Percentiles rank a stretch among this genome's conserved stretches.
phyloP scores from a whole-genome alignment of 345 rosid genomes.

The Moricandia arvensis region DNA sequence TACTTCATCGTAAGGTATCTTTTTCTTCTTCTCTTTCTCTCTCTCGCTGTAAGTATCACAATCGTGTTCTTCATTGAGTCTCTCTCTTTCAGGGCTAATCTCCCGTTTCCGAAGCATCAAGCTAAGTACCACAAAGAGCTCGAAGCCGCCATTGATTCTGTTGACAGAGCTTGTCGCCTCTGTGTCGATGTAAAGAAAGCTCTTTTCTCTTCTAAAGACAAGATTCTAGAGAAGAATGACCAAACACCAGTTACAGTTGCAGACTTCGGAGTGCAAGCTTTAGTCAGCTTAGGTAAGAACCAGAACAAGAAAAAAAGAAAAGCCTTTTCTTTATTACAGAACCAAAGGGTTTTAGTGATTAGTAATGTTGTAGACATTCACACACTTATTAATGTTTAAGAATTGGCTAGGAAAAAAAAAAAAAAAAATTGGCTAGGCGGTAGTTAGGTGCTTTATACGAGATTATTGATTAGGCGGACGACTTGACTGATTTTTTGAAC shows the following conservation, averaged over 20 bases:
- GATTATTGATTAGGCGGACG: too few relatives aligned
- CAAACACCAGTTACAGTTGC: slow-evolving; percentile 87
- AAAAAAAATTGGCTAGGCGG: too few relatives aligned
- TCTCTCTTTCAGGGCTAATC: slow-evolving; percentile 49
- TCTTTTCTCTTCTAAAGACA: slow-evolving; percentile 45
- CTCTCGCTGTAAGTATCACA: neutral
- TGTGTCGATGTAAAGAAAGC: slow-evolving; percentile 63
- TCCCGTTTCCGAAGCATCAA: slow-evolving; percentile 59
- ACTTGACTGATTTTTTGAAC: too few relatives aligned
- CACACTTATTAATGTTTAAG: too few relatives aligned
- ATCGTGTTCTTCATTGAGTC: neutral
- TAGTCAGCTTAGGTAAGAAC: slow-evolving; percentile 65
- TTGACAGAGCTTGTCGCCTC: slow-evolving; percentile 79
- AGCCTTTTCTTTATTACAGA: neutral
- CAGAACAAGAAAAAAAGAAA: neutral
- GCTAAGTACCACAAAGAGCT: slow-evolving; percentile 74
- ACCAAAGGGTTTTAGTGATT: neutral
- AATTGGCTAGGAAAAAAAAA: too few relatives aligned
- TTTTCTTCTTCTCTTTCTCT: slow-evolving; percentile 3
- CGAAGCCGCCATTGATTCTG: slow-evolving; percentile 63
- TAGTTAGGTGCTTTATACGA: too few relatives aligned
- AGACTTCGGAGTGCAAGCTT: slow-evolving; percentile 93
- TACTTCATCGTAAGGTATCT: slow-evolving; percentile 46
- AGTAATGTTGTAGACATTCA: neutral
- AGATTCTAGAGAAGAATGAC: slow-evolving; percentile 72